Percentiles rank a stretch among this genome's conserved stretches.
Evolutionary conservation across 768 basidiomycete genomes (phyloP).

Genomic region (Podaxis sp.): DNA sequence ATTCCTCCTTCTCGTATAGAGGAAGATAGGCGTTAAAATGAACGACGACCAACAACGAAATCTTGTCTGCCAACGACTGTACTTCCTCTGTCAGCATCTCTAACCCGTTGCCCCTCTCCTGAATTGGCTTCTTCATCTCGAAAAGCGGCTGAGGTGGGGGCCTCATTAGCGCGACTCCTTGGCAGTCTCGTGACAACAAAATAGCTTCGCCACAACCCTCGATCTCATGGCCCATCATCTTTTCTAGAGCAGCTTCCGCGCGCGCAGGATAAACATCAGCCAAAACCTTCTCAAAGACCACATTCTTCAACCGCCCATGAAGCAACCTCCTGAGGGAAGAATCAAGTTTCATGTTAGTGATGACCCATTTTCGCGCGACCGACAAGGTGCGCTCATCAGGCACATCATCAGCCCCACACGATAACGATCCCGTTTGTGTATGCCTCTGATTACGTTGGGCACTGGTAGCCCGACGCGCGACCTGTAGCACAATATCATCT

Average conservation of each 20-base stretch:
- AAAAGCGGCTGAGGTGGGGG: neutral
- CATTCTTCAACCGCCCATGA: constrained; percentile 60
- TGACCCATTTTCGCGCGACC: constrained; percentile 72
- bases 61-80: constrained; percentile 62
- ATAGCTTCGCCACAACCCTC: constrained; percentile 10
- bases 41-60: constrained; percentile 69
- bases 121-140: constrained; percentile 16
- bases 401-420: constrained; percentile 26
- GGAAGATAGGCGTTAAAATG: constrained; percentile 75
- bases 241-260: constrained; percentile 18
- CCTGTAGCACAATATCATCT: constrained; percentile 70
- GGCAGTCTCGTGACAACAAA: constrained; percentile 13
- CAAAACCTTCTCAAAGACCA: constrained; percentile 60
- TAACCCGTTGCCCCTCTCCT: constrained; percentile 53
- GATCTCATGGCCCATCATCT: constrained; percentile 13
- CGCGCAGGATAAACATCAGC: constrained; percentile 48
- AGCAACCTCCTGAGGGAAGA: constrained; percentile 62
- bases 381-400: constrained; percentile 55
- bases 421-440: constrained; percentile 16
- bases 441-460: constrained; percentile 24
- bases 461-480: constrained; percentile 67
- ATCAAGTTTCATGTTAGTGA: constrained; percentile 57
- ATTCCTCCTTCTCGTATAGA: constrained; percentile 72
- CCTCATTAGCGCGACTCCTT: constrained; percentile 7
- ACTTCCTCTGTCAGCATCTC: constrained; percentile 73